phyloP scores from a whole-genome alignment of 192 early-diverging fungal genomes.

The Gryganskiella cystojenkinii region DNA sequence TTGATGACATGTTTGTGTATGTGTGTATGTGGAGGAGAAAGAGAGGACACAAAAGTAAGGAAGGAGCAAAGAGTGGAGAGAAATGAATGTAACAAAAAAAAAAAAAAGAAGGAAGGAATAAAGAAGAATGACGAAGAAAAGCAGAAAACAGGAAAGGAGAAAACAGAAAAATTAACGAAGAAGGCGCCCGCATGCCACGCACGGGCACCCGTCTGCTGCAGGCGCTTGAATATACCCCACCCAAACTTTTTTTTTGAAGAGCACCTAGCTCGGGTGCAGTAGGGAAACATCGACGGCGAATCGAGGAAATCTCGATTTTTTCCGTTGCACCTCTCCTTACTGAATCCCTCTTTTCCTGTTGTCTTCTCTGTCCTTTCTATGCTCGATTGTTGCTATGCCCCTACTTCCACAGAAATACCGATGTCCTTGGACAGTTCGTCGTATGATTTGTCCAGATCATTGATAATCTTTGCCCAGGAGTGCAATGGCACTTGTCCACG shows the following conservation, averaged over 20 bases:
- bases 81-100: not conserved
- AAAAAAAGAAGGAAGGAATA: not conserved
- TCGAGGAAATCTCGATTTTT: constrained; percentile 1
- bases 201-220: not conserved
- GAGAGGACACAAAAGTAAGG: not conserved
- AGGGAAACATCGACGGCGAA: constrained; percentile 17
- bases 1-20: constrained; percentile 14
- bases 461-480: no score
- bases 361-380: no score
- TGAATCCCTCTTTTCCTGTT: no score
- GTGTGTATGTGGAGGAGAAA: no score
- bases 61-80: not conserved
- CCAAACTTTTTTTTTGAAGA: not conserved
- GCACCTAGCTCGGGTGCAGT: not conserved
- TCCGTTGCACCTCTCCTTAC: no score
- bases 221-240: not conserved
- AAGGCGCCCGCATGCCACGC: not conserved
- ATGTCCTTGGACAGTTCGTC: no score
- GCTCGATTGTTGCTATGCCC: no score
- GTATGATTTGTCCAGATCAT: no score
- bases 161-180: not conserved
- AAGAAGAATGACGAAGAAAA: constrained; percentile 6
- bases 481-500: no score
- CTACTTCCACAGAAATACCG: no score
- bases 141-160: not conserved